A percentile compares a stretch with the other conserved stretches of the same genome.
Evolutionary conservation across 805 yeast species (phyloP).

Genomic region (Cyberlindnera galapagoensis): DNA sequence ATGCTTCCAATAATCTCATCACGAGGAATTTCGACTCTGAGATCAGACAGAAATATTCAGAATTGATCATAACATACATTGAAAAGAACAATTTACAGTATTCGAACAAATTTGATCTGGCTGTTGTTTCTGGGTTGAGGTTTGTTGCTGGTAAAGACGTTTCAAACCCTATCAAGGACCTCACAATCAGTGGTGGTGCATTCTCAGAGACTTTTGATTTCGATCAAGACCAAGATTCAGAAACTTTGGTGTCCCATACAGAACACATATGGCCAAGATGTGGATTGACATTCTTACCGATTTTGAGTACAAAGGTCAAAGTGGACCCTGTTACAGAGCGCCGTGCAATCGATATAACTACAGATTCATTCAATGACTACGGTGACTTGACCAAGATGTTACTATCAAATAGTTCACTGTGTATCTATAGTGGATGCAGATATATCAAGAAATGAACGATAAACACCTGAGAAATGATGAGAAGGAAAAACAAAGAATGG

Average conservation of each 20-base stretch:
- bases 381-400: slow-evolving; percentile 18
- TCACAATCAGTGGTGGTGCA: slow-evolving; percentile 9
- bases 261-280: slow-evolving; percentile 22
- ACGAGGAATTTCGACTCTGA: slow-evolving; percentile 12
- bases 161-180: neutral
- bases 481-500: too few relatives aligned
- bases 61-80: slow-evolving; percentile 11
- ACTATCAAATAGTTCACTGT: slow-evolving; percentile 7
- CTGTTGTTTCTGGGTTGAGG: slow-evolving; percentile 9
- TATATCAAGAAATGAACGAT: slow-evolving; percentile 8
- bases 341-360: slow-evolving; percentile 17
- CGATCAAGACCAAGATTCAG: slow-evolving; percentile 5
- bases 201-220: slow-evolving; percentile 19
- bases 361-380: slow-evolving; percentile 15
- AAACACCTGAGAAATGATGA: too few relatives aligned
- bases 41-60: slow-evolving; percentile 15
- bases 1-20: slow-evolving; percentile 13
- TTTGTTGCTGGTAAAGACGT: slow-evolving; percentile 1
- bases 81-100: slow-evolving; percentile 3
- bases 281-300: slow-evolving; percentile 18
- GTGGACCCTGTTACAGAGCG: slow-evolving; percentile 18
- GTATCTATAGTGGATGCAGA: slow-evolving; percentile 20
- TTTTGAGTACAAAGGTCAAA: slow-evolving; percentile 12
- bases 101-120: slow-evolving; percentile 12
- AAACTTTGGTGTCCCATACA: slow-evolving; percentile 9